Evolutionary conservation across 2,329 filamentous ascomycete genomes (phyloP).

Genomic region (Calcarisporium arbuscula): DNA sequence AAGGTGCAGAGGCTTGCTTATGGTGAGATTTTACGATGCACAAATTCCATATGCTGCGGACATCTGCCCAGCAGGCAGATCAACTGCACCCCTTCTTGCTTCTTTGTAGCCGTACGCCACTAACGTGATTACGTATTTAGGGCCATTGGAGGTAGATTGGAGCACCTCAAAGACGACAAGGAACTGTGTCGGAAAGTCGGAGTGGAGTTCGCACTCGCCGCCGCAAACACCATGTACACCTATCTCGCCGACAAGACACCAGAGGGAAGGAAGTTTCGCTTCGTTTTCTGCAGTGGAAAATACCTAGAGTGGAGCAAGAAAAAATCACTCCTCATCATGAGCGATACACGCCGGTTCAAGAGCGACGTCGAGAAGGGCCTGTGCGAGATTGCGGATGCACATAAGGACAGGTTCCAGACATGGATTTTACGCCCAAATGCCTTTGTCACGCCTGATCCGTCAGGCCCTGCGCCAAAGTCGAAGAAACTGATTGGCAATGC

Average conservation of each 20-base stretch:
- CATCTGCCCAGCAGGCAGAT: neutral
- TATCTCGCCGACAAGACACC: slow-evolving; percentile 23
- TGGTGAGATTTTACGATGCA: slow-evolving; percentile 43
- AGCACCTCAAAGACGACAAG: slow-evolving; percentile 42
- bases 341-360: slow-evolving; percentile 30
- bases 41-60: neutral
- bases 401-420: slow-evolving; percentile 25
- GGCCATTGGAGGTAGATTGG: slow-evolving; percentile 37
- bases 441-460: slow-evolving; percentile 20
- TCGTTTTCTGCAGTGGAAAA: slow-evolving; percentile 36
- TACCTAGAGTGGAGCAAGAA: slow-evolving; percentile 25
- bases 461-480: slow-evolving; percentile 13
- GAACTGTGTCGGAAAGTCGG: slow-evolving; percentile 42
- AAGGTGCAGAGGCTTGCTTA: slow-evolving; percentile 55
- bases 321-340: slow-evolving; percentile 27
- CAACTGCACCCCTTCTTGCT: neutral
- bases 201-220: slow-evolving; percentile 52
- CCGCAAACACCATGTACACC: slow-evolving; percentile 48
- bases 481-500: slow-evolving; percentile 22
- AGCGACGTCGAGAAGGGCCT: slow-evolving; percentile 33
- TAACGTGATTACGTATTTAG: slow-evolving; percentile 16
- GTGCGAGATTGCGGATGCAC: slow-evolving; percentile 27
- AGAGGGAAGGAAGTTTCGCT: slow-evolving; percentile 29
- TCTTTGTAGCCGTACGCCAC: neutral
- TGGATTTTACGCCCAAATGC: slow-evolving; percentile 29